A percentile compares a stretch with the other conserved stretches of the same genome.
Conservation (phyloP, 306 rosid species). For the Sesbania bispinosa region DNA sequence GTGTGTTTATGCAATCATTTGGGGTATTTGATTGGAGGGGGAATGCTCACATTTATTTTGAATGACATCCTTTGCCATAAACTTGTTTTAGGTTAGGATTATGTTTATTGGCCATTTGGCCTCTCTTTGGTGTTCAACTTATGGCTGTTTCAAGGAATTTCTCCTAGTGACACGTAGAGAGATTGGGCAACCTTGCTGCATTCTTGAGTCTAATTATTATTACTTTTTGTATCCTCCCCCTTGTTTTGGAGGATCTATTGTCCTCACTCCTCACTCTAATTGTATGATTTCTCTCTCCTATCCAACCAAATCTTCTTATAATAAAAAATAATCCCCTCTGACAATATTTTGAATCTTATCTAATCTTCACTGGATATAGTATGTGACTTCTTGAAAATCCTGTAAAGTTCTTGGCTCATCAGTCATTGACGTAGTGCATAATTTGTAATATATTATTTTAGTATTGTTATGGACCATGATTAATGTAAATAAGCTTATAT, state of each 20-base stretch:
- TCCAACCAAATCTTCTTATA: neutral
- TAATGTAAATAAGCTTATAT: slow-evolving; percentile 1
- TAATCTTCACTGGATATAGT: neutral
- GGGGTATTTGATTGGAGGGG: slow-evolving; percentile 13
- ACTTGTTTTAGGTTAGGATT: neutral
- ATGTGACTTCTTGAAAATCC: slow-evolving; percentile 13
- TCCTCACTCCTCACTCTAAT: neutral
- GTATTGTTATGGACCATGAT: neutral
- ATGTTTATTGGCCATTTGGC: neutral
- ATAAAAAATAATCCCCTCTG: neutral
- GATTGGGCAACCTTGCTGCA: slow-evolving; percentile 18
- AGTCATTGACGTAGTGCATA: neutral
- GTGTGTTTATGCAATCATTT: neutral
- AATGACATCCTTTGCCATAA: slow-evolving; percentile 3
- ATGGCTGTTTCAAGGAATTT: slow-evolving; percentile 3
- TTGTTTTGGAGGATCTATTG: neutral
- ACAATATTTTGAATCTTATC: neutral
- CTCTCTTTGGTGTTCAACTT: neutral
- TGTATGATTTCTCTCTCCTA: neutral
- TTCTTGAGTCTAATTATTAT: neutral
- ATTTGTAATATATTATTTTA: neutral
- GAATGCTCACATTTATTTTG: slow-evolving; percentile 2
- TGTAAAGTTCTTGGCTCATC: slow-evolving; percentile 14
- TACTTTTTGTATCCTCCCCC: neutral
- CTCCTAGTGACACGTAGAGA: neutral